Conservation (phyloP, 2,329 filamentous ascomycete species). For the Aspergillaceae sp. region DNA sequence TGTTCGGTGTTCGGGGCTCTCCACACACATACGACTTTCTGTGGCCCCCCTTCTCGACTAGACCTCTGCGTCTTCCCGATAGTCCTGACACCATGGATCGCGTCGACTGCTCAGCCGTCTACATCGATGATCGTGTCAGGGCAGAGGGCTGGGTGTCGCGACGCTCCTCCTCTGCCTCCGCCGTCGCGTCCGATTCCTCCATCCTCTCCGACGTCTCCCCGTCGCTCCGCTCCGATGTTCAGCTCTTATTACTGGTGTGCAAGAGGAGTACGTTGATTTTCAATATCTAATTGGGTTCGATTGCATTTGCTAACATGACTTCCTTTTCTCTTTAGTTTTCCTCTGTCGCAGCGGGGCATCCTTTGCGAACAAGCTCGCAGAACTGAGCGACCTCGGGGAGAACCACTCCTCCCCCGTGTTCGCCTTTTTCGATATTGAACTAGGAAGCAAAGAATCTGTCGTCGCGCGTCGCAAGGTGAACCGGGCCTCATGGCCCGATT, state of each 20-base stretch:
- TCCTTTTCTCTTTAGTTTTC: slow-evolving; percentile 37
- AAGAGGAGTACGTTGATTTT: slow-evolving; percentile 41
- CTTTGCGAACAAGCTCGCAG: slow-evolving; percentile 45
- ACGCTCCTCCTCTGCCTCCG: slow-evolving; percentile 18
- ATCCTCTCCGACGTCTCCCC: slow-evolving; percentile 32
- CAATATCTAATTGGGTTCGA: neutral
- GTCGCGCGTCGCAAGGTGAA: slow-evolving; percentile 22
- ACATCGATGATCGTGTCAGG: slow-evolving; percentile 39
- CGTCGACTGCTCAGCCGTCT: slow-evolving; percentile 37
- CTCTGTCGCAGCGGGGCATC: slow-evolving; percentile 46
- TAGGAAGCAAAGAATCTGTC: slow-evolving; percentile 29
- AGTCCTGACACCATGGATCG: slow-evolving; percentile 30
- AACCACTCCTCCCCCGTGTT: slow-evolving; percentile 45
- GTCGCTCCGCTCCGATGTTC: slow-evolving; percentile 41
- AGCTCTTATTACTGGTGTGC: slow-evolving; percentile 43
- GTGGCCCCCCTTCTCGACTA: neutral
- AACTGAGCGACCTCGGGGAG: slow-evolving; percentile 40
- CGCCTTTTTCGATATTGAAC: slow-evolving; percentile 47
- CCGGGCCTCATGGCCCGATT: slow-evolving; percentile 22
- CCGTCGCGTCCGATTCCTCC: slow-evolving; percentile 18
- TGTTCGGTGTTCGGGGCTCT: neutral
- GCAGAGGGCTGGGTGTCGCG: slow-evolving; percentile 38
- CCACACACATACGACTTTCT: neutral
- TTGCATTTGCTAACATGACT: slow-evolving; percentile 6
- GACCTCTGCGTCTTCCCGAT: neutral